Conservation (phyloP, 106 monocot species). For the Phalaenopsis equestris region DNA sequence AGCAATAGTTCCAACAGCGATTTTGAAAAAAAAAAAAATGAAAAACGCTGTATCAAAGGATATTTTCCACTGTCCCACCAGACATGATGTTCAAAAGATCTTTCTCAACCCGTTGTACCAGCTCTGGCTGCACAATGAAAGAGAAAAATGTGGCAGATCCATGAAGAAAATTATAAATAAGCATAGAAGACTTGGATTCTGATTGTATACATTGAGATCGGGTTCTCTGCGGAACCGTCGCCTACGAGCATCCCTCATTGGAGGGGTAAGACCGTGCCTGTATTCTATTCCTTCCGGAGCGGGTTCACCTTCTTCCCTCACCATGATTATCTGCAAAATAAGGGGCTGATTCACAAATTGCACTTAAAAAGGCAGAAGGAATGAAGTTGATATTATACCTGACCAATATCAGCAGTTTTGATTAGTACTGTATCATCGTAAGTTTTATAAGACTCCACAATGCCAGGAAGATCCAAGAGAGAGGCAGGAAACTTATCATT, state of each 20-base stretch:
- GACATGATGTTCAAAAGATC: slow-evolving; percentile 60
- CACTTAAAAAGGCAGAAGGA: not conserved
- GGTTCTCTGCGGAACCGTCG: slow-evolving; percentile 90
- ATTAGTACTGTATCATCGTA: slow-evolving; percentile 84
- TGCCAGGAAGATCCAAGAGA: slow-evolving; percentile 81
- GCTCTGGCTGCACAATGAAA: slow-evolving; percentile 58
- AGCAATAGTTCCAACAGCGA: not conserved
- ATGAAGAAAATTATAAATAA: not conserved
- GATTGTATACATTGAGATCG: slow-evolving; percentile 71
- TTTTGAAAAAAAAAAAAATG: not conserved
- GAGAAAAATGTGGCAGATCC: not conserved
- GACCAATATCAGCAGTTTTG: slow-evolving; percentile 88
- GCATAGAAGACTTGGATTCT: not conserved
- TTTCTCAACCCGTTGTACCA: slow-evolving; percentile 72
- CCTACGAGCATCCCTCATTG: slow-evolving; percentile 92
- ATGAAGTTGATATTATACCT: slow-evolving; percentile 31
- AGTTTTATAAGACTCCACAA: slow-evolving; percentile 95
- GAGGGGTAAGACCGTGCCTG: slow-evolving; percentile 89
- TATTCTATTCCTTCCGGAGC: slow-evolving; percentile 82
- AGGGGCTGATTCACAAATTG: not conserved
- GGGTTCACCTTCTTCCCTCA: slow-evolving; percentile 80
- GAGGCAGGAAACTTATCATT: slow-evolving; percentile 73
- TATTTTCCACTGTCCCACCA: slow-evolving; percentile 45
- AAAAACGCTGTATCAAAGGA: slow-evolving; percentile 16
- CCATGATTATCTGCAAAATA: slow-evolving; percentile 65